Percentiles rank a stretch among this genome's conserved stretches.
These are phyloP conservation scores for Suhomyces sp. DNA, from an alignment of 805 yeast species.

Conservation along the genomic window DNA sequence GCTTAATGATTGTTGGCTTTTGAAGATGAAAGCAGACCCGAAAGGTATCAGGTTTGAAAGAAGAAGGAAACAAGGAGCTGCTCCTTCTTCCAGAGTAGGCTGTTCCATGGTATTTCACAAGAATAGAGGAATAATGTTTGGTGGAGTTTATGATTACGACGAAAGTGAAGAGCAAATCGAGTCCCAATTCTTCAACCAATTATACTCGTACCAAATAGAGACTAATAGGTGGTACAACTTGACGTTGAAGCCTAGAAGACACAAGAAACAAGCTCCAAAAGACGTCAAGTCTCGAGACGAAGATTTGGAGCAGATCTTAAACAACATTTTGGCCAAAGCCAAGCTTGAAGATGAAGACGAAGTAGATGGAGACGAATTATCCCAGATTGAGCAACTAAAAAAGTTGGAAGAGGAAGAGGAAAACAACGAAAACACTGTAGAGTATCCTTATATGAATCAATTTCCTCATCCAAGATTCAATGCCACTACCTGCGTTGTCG, in stretches of 20 bases:
- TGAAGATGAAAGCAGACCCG: slow-evolving; percentile 84
- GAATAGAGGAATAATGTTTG: slow-evolving; percentile 89
- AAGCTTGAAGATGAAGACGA: slow-evolving; percentile 58
- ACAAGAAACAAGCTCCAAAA: slow-evolving; percentile 38
- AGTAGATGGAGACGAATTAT: slow-evolving; percentile 30
- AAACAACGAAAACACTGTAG: slow-evolving; percentile 37
- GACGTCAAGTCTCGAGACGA: slow-evolving; percentile 62
- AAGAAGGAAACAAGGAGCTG: slow-evolving; percentile 83
- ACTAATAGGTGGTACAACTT: slow-evolving; percentile 85
- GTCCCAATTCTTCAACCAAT: slow-evolving; percentile 76
- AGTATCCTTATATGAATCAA: slow-evolving; percentile 55
- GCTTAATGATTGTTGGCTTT: slow-evolving; percentile 77
- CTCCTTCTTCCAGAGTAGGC: slow-evolving; percentile 93
- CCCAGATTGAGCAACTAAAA: slow-evolving; percentile 36
- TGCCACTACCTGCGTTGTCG: slow-evolving; percentile 78
- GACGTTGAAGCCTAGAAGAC: slow-evolving; percentile 58
- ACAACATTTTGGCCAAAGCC: slow-evolving; percentile 71
- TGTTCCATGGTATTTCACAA: slow-evolving; percentile 85
- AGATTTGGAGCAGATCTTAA: slow-evolving; percentile 79
- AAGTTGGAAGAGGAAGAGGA: slow-evolving; percentile 40
- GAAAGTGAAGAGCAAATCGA: slow-evolving; percentile 92
- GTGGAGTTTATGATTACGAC: slow-evolving; percentile 93
- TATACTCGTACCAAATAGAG: slow-evolving; percentile 80
- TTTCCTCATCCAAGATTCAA: slow-evolving; percentile 90
- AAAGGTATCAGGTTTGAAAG: slow-evolving; percentile 82